Evolutionary conservation across 805 yeast genomes (phyloP), one percentile per base, ranked within the genome.

Genomic region (Kuraishia floccosa): DNA sequence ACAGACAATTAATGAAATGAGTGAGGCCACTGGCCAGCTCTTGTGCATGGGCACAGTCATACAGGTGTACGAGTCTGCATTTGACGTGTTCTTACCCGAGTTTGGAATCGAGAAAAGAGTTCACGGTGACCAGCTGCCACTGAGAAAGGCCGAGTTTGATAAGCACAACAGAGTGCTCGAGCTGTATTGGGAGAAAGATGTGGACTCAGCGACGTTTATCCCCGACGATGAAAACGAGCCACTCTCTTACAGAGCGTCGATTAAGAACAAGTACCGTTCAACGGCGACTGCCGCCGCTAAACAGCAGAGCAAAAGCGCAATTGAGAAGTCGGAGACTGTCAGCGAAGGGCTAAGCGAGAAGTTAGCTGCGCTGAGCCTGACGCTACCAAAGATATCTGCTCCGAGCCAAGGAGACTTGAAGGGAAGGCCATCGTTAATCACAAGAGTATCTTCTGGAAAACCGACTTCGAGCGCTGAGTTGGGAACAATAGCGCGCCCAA

Each of bases 101-200:
- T 80, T 86, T 58, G 96, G 96, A 27, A 81, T 87, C 43, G 96
- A 87, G 50, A 87, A 87, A 55, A 68, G 96, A 46, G 96, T 87
- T 15, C 98, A 91, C 48, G 96, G 97, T 17, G 98, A 91, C 56
- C 97, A 91, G 56, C 63, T 91, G 34, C 97, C 97, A 8, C 63
- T 89, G 39, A 72, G 72, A 16, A 87, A 86, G 53, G 97, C 96
- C 4, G 97, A 91, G 52, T 91, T 81, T 51, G 87, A 83, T 51
- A 81, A 78, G 48, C 45, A 49, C 12, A 59, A 68, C 25, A 67
- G 84, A 27, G 56, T 74, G 7, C 63, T 89, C 45, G 96, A 89
- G 50, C 60, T 89, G 30, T 85, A 71, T 49, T 89, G 98, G 98
- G 93, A 85, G 52, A 74, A 72, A 31, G 89, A 87, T n/a, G 72